Conservation (phyloP, 2,329 filamentous ascomycete species). For the Penicillium sp. region DNA sequence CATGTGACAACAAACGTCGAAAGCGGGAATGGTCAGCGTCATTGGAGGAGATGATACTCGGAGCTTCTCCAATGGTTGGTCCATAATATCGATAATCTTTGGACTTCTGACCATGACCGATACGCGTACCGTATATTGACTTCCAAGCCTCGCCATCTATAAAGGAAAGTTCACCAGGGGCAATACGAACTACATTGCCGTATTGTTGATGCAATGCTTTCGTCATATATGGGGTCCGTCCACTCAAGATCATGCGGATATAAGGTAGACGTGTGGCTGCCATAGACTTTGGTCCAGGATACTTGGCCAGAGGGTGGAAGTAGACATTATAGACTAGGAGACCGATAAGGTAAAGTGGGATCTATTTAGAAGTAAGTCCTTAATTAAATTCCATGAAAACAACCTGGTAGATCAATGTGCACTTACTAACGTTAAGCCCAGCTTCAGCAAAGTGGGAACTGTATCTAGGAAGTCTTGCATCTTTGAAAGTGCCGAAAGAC, state of each 20-base stretch:
- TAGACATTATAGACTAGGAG: conserved; percentile 30
- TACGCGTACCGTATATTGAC: conserved; percentile 27
- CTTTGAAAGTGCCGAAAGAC: background rate
- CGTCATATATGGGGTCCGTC: conserved; percentile 7
- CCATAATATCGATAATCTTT: conserved; percentile 24
- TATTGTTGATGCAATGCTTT: conserved; percentile 28
- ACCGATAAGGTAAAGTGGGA: conserved; percentile 5
- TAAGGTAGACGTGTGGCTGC: conserved; percentile 25
- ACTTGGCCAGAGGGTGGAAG: conserved; percentile 31
- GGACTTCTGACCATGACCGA: conserved; percentile 17
- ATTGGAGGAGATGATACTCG: conserved; percentile 17
- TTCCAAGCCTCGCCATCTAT: conserved; percentile 28
- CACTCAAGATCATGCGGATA: conserved; percentile 12
- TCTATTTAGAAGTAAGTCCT: background rate
- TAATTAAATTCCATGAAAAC: background rate
- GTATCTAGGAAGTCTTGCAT: background rate
- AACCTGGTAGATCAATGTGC: background rate
- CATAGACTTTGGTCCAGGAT: conserved; percentile 28
- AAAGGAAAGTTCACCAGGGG: conserved; percentile 32
- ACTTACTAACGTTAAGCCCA: background rate
- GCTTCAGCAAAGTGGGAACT: background rate
- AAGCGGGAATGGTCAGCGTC: conserved; percentile 20
- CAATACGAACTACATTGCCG: conserved; percentile 32
- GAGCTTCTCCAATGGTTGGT: background rate
- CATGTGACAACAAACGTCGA: conserved; percentile 38